These are phyloP conservation scores for Xylaria arbuscula DNA, from an alignment of 2,329 filamentous ascomycete species.

Conservation along the genomic window DNA sequence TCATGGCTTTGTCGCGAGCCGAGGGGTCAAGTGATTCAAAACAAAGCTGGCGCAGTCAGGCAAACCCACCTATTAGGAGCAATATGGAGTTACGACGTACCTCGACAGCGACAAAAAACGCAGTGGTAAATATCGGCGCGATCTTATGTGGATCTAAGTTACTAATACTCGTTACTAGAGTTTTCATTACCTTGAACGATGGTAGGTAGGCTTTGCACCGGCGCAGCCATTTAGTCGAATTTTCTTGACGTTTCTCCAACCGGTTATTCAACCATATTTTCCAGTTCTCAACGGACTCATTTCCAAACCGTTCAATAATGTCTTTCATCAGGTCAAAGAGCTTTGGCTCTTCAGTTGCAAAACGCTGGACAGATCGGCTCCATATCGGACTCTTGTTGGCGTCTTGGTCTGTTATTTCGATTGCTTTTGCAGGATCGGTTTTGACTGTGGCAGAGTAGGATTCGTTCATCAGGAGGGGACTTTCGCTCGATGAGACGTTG, in stretches of 20 bases:
- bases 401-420: background rate
- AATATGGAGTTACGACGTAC: background rate
- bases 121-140: conserved; percentile 1
- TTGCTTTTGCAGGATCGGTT: too few relatives aligned
- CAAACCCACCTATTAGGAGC: background rate
- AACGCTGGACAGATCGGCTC: background rate
- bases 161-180: background rate
- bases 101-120: conserved; percentile 10
- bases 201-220: conserved; percentile 13
- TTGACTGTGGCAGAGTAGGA: too few relatives aligned
- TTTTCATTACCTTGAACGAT: background rate
- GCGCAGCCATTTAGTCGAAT: background rate
- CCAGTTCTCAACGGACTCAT: background rate
- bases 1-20: conserved; percentile 3
- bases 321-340: conserved; percentile 1
- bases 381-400: conserved; percentile 7
- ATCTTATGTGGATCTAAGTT: conserved; percentile 6
- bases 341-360: background rate
- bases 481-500: too few relatives aligned
- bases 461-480: too few relatives aligned
- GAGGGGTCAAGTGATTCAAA: background rate
- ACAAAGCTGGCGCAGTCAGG: background rate
- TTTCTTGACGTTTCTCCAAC: background rate
- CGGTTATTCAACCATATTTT: background rate
- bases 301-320: background rate